These are phyloP conservation scores for Parathielavia hyrcaniae DNA, from an alignment of 495 filamentous ascomycete species.

Conservation along the genomic window DNA sequence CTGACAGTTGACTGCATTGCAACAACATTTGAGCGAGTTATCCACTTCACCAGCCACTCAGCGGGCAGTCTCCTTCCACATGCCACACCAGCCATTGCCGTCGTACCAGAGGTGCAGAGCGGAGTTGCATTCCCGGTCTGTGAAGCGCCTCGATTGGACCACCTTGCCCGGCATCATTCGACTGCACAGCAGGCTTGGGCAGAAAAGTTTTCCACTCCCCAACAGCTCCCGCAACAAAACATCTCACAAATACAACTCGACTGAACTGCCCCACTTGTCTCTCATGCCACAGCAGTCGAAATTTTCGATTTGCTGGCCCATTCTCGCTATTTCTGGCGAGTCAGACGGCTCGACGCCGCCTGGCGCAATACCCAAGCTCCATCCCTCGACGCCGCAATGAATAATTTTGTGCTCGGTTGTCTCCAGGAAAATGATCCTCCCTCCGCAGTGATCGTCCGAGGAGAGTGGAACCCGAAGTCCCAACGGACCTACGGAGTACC, in stretches of 20 bases:
- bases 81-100: slow-evolving; percentile 6
- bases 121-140: slow-evolving; percentile 1
- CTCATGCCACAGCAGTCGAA: neutral
- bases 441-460: slow-evolving; percentile 5
- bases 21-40: neutral
- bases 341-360: slow-evolving; percentile 11
- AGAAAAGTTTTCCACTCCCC: neutral
- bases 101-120: slow-evolving; percentile 8
- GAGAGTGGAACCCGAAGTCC: neutral
- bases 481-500: too few species aligned
- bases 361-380: slow-evolving; percentile 7
- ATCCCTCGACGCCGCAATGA: neutral
- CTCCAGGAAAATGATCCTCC: neutral
- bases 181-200: neutral
- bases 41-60: neutral
- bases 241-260: neutral
- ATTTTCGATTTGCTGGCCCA: neutral
- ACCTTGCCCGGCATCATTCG: slow-evolving; percentile 7
- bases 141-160: slow-evolving; percentile 4
- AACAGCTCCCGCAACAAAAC: neutral
- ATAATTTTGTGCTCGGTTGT: neutral
- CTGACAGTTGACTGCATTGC: neutral
- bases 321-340: slow-evolving; percentile 8
- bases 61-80: neutral
- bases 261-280: slow-evolving; percentile 6